Base-by-base conservation (phyloP, 306 rosid genomes). In the Pachyrhizus erosus region DNA sequence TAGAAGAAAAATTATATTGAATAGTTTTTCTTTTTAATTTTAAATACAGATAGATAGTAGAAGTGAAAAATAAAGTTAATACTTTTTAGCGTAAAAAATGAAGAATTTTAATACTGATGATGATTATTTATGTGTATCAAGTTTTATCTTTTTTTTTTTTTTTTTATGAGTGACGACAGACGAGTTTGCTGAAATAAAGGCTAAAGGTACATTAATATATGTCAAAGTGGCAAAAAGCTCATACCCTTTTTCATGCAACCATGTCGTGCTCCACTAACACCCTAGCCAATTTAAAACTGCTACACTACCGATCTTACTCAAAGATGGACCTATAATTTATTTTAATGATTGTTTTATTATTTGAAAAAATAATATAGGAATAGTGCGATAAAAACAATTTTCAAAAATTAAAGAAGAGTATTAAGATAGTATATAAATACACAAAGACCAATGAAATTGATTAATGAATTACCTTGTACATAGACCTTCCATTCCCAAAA, bases 401-500 rank as follows among this genome's bases (percentile, higher is more conserved):
- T 23, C 17, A 6, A 21, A 7, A 2, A 57, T 4, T 0, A 3
- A 57, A 21, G 0, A 58, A 15, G 10, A 14, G 17, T 42, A 3
- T 13, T 42, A 46, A 14, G 4, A 37, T 37, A 37, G 42, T 46
- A 46, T 0, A 3, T 46, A 13, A 46, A 46, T 46, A 14, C 52
- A 46, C n/a, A 14, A 14, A 45, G 17, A 46, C 7, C 5, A 45
- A 1, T 45, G 3, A 60, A 61, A 29, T 29, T 1, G 2, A 31
- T 14, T 14, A 27, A 31, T 0, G 13, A 62, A 31, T 18, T 52
- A 89, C 97, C 84, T 91, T 92, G 83, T 91, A 92, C 91, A 91
- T 84, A 81, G 97, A 92, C 48, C 97, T 91, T 40, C 90, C 97
- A 70, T 92, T 92, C 0, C 97, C 97, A 45, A 92, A 92, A 55